Conservation (phyloP, 441 rosid species). For the Gossypium schwendimanii region DNA sequence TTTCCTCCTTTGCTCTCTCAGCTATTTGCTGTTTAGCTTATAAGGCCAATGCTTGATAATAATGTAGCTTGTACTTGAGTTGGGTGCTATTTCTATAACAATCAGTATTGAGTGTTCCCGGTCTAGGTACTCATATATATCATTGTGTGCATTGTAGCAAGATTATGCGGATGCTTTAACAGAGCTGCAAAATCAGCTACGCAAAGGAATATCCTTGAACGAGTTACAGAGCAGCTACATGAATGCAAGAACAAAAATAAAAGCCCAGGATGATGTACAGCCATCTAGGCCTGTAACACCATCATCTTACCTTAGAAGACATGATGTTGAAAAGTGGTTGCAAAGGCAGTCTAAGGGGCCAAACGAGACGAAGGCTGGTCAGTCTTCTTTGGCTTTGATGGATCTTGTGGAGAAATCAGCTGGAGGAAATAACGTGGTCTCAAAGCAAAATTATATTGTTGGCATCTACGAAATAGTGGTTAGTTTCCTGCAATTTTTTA, state of each 20-base stretch:
- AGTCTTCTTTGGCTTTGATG: constrained; percentile 27
- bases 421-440: constrained; percentile 42
- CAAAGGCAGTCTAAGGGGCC: constrained; percentile 33
- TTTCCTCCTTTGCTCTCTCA: constrained; percentile 4
- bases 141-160: constrained; percentile 27
- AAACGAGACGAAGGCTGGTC: constrained; percentile 23
- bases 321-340: constrained; percentile 44
- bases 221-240: constrained; percentile 30
- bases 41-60: background rate
- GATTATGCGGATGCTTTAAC: constrained; percentile 48
- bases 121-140: background rate
- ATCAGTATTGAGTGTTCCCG: background rate
- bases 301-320: constrained; percentile 30
- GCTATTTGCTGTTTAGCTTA: constrained; percentile 2
- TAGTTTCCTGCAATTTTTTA: constrained; percentile 23
- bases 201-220: constrained; percentile 43
- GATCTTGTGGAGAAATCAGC: constrained; percentile 38
- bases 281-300: constrained; percentile 16
- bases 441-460: constrained; percentile 32
- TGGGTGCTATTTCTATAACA: background rate
- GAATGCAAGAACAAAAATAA: constrained; percentile 19
- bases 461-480: constrained; percentile 46
- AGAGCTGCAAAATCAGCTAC: constrained; percentile 49
- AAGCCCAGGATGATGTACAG: constrained; percentile 15
- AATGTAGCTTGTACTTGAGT: background rate